Evolutionary conservation across 768 basidiomycete genomes (phyloP).

Genomic region (Russula emetica): DNA sequence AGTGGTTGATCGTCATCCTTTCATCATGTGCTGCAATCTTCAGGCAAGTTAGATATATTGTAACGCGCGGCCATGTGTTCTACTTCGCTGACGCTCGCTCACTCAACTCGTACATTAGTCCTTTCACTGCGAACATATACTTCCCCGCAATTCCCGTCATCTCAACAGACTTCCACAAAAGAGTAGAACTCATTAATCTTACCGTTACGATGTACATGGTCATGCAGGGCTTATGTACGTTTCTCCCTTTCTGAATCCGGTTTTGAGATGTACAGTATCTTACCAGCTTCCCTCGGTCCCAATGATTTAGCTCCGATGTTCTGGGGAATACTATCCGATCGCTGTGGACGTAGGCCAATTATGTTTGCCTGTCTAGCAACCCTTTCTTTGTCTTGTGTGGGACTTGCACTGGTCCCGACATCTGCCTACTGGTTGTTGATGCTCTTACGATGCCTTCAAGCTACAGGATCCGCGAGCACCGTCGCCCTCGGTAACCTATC

Average conservation of each 20-base stretch:
- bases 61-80: neutral
- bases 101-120: slow-evolving; percentile 38
- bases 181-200: slow-evolving; percentile 69
- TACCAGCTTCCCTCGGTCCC: neutral
- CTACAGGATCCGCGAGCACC: slow-evolving; percentile 74
- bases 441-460: slow-evolving; percentile 75
- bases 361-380: slow-evolving; percentile 60
- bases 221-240: slow-evolving; percentile 57
- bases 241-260: no score
- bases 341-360: slow-evolving; percentile 57
- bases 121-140: slow-evolving; percentile 72
- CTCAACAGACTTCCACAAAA: slow-evolving; percentile 55
- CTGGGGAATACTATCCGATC: slow-evolving; percentile 70
- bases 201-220: slow-evolving; percentile 78
- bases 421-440: slow-evolving; percentile 73
- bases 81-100: neutral
- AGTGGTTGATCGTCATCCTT: slow-evolving; percentile 64
- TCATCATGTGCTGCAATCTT: slow-evolving; percentile 58
- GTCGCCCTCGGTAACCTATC: slow-evolving; percentile 55
- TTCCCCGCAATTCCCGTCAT: slow-evolving; percentile 74
- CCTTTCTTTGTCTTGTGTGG: slow-evolving; percentile 61
- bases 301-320: slow-evolving; percentile 40
- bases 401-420: slow-evolving; percentile 51
- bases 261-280: neutral
- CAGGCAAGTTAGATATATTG: slow-evolving; percentile 40